Conservation (phyloP, 1,284 basidiomycete genomes). For the Heliocybe sulcata region DNA sequence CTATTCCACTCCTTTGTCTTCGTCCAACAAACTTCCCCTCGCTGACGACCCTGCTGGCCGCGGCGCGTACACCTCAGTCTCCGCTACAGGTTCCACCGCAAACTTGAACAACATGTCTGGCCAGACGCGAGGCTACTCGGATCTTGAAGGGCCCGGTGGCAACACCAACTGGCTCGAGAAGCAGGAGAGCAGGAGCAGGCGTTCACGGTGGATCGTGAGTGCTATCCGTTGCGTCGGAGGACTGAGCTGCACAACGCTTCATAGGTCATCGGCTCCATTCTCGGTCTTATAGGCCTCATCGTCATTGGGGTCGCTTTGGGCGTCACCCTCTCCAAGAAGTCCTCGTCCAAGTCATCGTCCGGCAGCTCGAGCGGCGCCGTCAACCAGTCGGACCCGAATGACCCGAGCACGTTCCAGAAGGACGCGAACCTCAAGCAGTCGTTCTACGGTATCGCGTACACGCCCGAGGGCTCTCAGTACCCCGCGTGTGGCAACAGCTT, state of each 20-base stretch:
- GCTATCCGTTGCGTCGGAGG: neutral
- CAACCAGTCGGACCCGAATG: slow-evolving; percentile 42
- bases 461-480: slow-evolving; percentile 47
- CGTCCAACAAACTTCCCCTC: slow-evolving; percentile 10
- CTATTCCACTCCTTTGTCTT: slow-evolving; percentile 21
- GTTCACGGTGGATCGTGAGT: slow-evolving; percentile 31
- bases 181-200: slow-evolving; percentile 19
- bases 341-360: slow-evolving; percentile 16
- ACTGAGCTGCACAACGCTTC: neutral
- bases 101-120: slow-evolving; percentile 13
- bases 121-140: slow-evolving; percentile 17
- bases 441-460: slow-evolving; percentile 74
- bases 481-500: slow-evolving; percentile 43
- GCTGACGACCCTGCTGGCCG: slow-evolving; percentile 10
- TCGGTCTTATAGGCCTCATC: slow-evolving; percentile 35
- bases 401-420: slow-evolving; percentile 61
- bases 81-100: slow-evolving; percentile 5
- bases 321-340: slow-evolving; percentile 39
- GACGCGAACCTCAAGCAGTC: slow-evolving; percentile 52
- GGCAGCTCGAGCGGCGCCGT: slow-evolving; percentile 26
- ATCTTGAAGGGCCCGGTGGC: slow-evolving; percentile 15
- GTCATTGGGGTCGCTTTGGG: slow-evolving; percentile 46
- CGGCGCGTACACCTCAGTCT: slow-evolving; percentile 13
- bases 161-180: slow-evolving; percentile 31
- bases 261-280: slow-evolving; percentile 40